Base-by-base conservation (phyloP, 208 protist genomes). In the Trypanosoma congolense region DNA sequence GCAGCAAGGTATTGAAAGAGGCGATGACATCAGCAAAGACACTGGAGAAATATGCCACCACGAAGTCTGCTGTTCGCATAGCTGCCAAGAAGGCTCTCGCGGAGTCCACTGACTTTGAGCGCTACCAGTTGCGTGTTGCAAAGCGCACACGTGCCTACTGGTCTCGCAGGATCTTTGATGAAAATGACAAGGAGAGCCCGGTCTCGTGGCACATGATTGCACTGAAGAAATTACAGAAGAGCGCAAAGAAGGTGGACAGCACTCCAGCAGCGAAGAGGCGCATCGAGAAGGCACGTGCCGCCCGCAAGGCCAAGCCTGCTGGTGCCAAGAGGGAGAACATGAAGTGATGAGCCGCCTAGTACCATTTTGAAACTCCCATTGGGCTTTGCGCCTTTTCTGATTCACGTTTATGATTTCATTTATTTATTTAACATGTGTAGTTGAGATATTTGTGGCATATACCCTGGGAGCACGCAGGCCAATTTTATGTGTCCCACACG, bases 101-200 rank as follows among this genome's bases (percentile, higher is more conserved):
- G 19, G 63, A 42, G 52, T 87, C 83, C 47, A 90, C 81, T 48
- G 87, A 94, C 81, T 94, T 94, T 71, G 83, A 92, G 80, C 83
- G 83, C 80, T 94, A 94, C 70, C 87, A 94, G 74, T 83, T 94
- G 56, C 81, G 80, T 69, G 87, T 92, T 38, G 87, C 87, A 45
- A 84, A 85, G 70, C 87, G 87, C 62, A 92, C 87, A 46, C 87
- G 87, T 55, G 83, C 87, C 62, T 72, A 78, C 87, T 94, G 87
- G 87, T 77, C 83, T 47, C 87, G 87, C 72, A 92, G 90, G 81
- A 65, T 83, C 65, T 94, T 94, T 68, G 83, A 91, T 63, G 87
- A 80, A 73, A 90, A 89, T 57, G 87, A 94, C 73, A 80, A 72
- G 67, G 89, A 89, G 83, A 65, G 30, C 40, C 83, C 87, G 26